These are phyloP conservation scores for Phytopythium boreale DNA, from an alignment of 352 stramenopile species.

Conservation along the genomic window DNA sequence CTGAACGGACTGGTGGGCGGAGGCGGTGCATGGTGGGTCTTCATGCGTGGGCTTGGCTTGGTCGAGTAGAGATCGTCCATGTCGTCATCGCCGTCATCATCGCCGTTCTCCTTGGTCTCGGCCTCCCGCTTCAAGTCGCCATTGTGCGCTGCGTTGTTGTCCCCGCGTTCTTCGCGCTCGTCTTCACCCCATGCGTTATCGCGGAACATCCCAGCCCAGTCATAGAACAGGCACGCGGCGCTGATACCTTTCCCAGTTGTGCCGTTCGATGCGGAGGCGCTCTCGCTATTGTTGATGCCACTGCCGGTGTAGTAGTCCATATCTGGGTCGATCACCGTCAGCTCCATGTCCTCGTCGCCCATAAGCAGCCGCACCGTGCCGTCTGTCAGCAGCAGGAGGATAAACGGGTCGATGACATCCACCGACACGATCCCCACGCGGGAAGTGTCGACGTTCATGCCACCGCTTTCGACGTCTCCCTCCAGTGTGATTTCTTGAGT, in stretches of 20 bases:
- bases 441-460: constrained; percentile 78
- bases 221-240: constrained; percentile 77
- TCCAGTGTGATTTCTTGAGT: constrained; percentile 85
- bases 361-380: constrained; percentile 77
- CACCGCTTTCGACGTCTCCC: constrained; percentile 72
- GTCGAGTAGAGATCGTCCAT: constrained; percentile 71
- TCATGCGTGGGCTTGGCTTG: constrained; percentile 33
- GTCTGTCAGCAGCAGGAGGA: constrained; percentile 77
- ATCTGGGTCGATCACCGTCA: constrained; percentile 77
- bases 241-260: constrained; percentile 40
- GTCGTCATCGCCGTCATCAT: constrained; percentile 59
- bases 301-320: constrained; percentile 48
- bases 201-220: constrained; percentile 80
- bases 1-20: constrained; percentile 1
- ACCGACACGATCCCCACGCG: constrained; percentile 79
- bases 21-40: constrained; percentile 6
- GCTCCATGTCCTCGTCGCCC: constrained; percentile 79
- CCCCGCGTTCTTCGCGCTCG: constrained; percentile 30
- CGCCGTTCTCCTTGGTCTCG: constrained; percentile 8
- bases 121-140: constrained; percentile 13
- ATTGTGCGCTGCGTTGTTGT: constrained; percentile 12
- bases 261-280: constrained; percentile 3
- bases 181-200: constrained; percentile 62
- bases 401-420: constrained; percentile 82
- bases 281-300: constrained; percentile 24